These are phyloP conservation scores for Metarhizium brunneum DNA, from an alignment of 2,329 filamentous ascomycete genomes.

Conservation along the genomic window DNA sequence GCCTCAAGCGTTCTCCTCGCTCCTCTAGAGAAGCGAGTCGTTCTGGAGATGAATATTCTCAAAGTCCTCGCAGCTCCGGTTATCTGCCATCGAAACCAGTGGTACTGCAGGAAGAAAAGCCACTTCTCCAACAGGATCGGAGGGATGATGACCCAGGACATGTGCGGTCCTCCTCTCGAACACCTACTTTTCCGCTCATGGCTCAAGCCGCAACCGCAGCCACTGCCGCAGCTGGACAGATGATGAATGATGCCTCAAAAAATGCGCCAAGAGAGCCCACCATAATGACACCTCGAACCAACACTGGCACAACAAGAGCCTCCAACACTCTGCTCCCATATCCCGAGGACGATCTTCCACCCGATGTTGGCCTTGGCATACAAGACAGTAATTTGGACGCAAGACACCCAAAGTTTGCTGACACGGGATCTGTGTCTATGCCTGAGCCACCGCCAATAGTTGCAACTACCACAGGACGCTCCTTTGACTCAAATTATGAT, in stretches of 20 bases:
- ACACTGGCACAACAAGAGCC: constrained; percentile 9
- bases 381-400: constrained; percentile 4
- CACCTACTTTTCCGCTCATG: constrained; percentile 23
- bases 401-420: constrained; percentile 1
- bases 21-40: constrained; percentile 21
- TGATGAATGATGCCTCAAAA: background rate
- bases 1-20: constrained; percentile 10
- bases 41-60: constrained; percentile 30
- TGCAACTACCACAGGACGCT: background rate
- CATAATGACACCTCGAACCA: constrained; percentile 13
- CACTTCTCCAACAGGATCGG: constrained; percentile 12
- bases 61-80: constrained; percentile 16
- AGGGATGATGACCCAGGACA: constrained; percentile 10
- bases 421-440: constrained; percentile 13
- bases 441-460: constrained; percentile 8
- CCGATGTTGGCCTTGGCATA: constrained; percentile 13
- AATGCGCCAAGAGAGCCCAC: background rate
- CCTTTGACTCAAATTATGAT: background rate
- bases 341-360: constrained; percentile 25
- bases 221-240: constrained; percentile 1
- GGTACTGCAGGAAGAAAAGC: constrained; percentile 23
- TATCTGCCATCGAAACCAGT: constrained; percentile 25
- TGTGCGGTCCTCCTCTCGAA: constrained; percentile 25
- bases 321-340: constrained; percentile 24
- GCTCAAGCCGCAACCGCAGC: constrained; percentile 16